These are phyloP conservation scores for Phytophthora crassamura DNA, from an alignment of 352 stramenopile species.

Conservation along the genomic window DNA sequence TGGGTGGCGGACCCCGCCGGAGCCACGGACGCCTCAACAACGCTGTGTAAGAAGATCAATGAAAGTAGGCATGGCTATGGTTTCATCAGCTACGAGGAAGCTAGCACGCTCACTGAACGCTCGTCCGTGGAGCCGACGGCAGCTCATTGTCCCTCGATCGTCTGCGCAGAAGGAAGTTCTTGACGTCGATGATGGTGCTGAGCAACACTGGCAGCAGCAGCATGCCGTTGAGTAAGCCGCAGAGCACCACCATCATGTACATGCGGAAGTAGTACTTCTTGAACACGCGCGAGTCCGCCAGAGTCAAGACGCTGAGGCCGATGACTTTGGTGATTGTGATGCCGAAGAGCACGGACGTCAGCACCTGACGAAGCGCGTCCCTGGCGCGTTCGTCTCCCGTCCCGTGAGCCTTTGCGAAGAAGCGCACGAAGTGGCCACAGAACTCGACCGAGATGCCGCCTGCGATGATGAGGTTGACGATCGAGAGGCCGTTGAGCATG, in stretches of 20 bases:
- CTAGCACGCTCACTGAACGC: conserved; percentile 20
- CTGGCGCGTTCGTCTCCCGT: conserved; percentile 53
- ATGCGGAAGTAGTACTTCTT: conserved; percentile 93
- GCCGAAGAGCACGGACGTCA: conserved; percentile 79
- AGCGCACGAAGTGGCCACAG: conserved; percentile 76
- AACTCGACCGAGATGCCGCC: conserved; percentile 87
- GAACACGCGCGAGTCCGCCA: conserved; percentile 88
- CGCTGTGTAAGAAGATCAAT: no score
- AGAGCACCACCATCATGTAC: conserved; percentile 89
- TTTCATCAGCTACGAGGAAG: no score
- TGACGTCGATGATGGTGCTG: conserved; percentile 61
- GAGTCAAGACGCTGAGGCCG: conserved; percentile 76
- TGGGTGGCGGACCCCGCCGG: neutral
- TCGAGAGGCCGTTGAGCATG: conserved; percentile 82
- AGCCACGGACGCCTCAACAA: neutral
- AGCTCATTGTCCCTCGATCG: conserved; percentile 32
- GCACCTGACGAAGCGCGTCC: conserved; percentile 62
- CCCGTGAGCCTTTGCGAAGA: conserved; percentile 60
- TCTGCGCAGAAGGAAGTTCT: conserved; percentile 44
- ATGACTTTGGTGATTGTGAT: conserved; percentile 91
- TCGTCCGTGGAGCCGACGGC: conserved; percentile 30
- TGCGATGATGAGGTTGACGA: conserved; percentile 89
- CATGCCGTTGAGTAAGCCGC: conserved; percentile 84
- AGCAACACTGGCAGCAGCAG: conserved; percentile 70
- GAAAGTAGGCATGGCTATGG: no score